Evolutionary conservation across 1,139 yeast species (phyloP).

Genomic region (Candida frijolesensis): DNA sequence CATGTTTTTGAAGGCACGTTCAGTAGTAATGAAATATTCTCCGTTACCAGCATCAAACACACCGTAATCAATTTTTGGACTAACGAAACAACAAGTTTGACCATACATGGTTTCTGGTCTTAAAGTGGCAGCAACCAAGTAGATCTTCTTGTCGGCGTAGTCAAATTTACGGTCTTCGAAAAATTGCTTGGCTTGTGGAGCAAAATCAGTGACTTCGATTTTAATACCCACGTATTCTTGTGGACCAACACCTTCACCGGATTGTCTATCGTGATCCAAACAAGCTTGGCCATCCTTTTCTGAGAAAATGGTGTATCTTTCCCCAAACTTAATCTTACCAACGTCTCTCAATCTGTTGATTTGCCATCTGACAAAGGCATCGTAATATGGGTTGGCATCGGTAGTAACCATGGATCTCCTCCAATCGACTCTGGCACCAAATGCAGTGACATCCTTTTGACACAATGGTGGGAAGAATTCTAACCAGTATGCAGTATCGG

Average conservation of each 20-base stretch:
- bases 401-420: conserved; percentile 96
- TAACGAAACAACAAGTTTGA: conserved; percentile 96
- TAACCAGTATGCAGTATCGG: conserved; percentile 90
- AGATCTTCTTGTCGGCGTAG: conserved; percentile 60
- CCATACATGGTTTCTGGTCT: conserved; percentile 99
- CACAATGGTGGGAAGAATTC: conserved; percentile 89
- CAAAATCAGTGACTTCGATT: conserved; percentile 68
- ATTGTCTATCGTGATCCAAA: conserved; percentile 97
- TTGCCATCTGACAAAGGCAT: conserved; percentile 96
- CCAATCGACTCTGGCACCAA: conserved; percentile 98
- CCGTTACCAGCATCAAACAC: conserved; percentile 82
- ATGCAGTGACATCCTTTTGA: conserved; percentile 72
- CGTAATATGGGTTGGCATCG: conserved; percentile 92
- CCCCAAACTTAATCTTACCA: conserved; percentile 96
- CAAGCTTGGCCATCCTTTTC: conserved; percentile 99
- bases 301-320: conserved; percentile 95
- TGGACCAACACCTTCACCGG: conserved; percentile 97
- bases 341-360: conserved; percentile 82
- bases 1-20: conserved; percentile 98
- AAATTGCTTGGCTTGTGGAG: conserved; percentile 53
- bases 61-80: conserved; percentile 93
- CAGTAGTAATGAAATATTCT: conserved; percentile 82
- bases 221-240: conserved; percentile 96
- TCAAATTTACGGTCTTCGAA: conserved; percentile 50
- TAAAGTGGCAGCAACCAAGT: conserved; percentile 92